A percentile compares a stretch with the other conserved stretches of the same genome.
These are phyloP conservation scores for Cyberlindnera saturnus DNA, from an alignment of 805 yeast genomes.

Conservation along the genomic window DNA sequence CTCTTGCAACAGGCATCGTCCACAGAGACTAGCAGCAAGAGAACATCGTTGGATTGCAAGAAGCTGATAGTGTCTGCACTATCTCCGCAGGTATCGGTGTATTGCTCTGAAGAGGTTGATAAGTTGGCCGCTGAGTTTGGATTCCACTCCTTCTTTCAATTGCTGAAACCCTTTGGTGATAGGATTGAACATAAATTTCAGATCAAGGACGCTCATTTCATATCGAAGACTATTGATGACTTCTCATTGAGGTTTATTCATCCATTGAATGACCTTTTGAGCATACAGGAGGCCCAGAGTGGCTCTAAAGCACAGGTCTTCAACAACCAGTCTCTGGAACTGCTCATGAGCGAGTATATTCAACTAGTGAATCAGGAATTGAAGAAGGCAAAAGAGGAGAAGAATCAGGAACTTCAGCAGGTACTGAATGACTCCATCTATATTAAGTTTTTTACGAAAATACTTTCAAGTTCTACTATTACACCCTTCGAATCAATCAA, in stretches of 20 bases:
- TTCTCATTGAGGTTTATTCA: constrained; percentile 51
- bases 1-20: constrained; percentile 8
- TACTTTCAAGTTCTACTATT: constrained; percentile 52
- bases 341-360: constrained; percentile 28
- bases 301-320: constrained; percentile 25
- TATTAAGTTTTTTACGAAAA: constrained; percentile 48
- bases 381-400: constrained; percentile 7
- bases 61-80: constrained; percentile 32
- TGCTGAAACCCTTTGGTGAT: constrained; percentile 52
- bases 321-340: constrained; percentile 31
- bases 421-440: constrained; percentile 44
- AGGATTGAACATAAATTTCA: constrained; percentile 41
- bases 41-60: constrained; percentile 22
- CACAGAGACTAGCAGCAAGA: constrained; percentile 8
- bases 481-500: constrained; percentile 81
- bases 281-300: constrained; percentile 19
- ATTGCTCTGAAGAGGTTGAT: constrained; percentile 42
- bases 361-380: constrained; percentile 21
- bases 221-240: constrained; percentile 42
- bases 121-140: constrained; percentile 35
- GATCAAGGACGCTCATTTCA: constrained; percentile 45
- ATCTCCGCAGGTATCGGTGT: constrained; percentile 48
- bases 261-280: constrained; percentile 30
- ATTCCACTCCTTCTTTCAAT: constrained; percentile 37
- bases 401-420: constrained; percentile 22